phyloP scores from a whole-genome alignment of 1,284 basidiomycete genomes.

The Marasmius sp. region DNA sequence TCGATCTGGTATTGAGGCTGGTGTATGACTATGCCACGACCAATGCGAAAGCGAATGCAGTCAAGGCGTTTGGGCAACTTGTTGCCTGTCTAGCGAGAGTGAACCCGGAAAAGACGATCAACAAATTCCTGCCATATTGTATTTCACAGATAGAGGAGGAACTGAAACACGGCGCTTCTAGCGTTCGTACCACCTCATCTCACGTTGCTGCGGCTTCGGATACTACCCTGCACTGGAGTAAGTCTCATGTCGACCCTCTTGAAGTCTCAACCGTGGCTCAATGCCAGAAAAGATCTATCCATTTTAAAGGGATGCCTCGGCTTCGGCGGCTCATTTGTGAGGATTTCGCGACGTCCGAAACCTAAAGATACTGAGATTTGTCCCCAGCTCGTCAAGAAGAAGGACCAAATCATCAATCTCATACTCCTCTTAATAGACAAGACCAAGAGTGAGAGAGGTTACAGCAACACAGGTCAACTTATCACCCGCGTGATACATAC shows the following conservation, averaged over 20 bases:
- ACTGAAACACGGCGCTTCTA: constrained; percentile 90
- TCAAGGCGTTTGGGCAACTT: constrained; percentile 88
- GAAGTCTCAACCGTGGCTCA: constrained; percentile 7
- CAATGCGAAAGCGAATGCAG: constrained; percentile 85
- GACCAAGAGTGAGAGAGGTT: constrained; percentile 90
- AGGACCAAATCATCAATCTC: constrained; percentile 67
- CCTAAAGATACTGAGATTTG: constrained; percentile 4
- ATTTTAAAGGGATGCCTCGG: constrained; percentile 80
- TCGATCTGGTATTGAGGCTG: constrained; percentile 84
- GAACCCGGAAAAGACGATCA: constrained; percentile 75
- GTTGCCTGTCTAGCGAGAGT: constrained; percentile 85
- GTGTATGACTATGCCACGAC: constrained; percentile 87
- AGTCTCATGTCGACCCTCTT: constrained; percentile 28
- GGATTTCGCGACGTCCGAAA: constrained; percentile 21
- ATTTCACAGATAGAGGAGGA: constrained; percentile 83
- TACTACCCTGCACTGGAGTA: constrained; percentile 93
- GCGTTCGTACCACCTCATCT: constrained; percentile 84
- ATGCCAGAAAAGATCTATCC: constrained; percentile 56
- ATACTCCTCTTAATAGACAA: constrained; percentile 72
- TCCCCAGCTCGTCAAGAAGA: constrained; percentile 69
- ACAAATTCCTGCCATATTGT: constrained; percentile 82
- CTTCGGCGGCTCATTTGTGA: constrained; percentile 64
- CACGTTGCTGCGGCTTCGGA: constrained; percentile 84
- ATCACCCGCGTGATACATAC: constrained; percentile 80
- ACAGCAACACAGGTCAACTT: constrained; percentile 78